Conservation (phyloP, 495 filamentous ascomycete genomes). For the Talaromyces trachyspermus region DNA sequence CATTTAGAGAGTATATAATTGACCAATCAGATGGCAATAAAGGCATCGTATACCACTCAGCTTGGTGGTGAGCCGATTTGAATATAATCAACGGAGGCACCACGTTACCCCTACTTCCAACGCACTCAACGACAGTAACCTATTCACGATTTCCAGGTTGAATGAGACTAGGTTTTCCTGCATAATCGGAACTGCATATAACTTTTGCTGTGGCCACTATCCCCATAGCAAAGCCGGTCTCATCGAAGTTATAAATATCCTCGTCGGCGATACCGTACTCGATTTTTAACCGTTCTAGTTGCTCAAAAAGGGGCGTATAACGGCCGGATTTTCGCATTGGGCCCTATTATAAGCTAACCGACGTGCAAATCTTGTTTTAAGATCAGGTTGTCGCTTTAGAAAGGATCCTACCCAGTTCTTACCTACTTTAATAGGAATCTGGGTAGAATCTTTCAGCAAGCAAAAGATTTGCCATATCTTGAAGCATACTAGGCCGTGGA, state of each 20-base stretch:
- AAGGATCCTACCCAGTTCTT: constrained; percentile 23
- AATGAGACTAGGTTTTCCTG: constrained; percentile 11
- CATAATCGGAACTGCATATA: constrained; percentile 19
- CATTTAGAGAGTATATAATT: constrained; percentile 21
- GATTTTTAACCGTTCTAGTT: constrained; percentile 20
- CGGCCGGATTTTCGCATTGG: constrained; percentile 28
- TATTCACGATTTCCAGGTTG: constrained; percentile 35
- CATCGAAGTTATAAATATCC: constrained; percentile 39
- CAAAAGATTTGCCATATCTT: constrained; percentile 31
- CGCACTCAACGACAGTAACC: constrained; percentile 27
- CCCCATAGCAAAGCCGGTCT: constrained; percentile 32
- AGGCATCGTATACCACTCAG: constrained; percentile 19
- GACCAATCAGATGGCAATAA: constrained; percentile 18
- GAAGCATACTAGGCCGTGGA: constrained; percentile 17
- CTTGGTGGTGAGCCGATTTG: constrained; percentile 18
- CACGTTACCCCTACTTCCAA: constrained; percentile 17
- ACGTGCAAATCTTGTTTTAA: constrained; percentile 21
- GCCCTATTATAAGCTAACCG: constrained; percentile 24
- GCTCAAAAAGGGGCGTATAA: constrained; percentile 26
- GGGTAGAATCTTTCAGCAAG: constrained; percentile 10
- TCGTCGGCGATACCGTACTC: constrained; percentile 32
- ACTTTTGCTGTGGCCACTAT: constrained; percentile 22
- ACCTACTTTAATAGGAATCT: constrained; percentile 13
- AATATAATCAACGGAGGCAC: constrained; percentile 29
- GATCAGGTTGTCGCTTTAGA: constrained; percentile 19